Evolutionary conservation across 805 yeast genomes (phyloP), one percentile per base, ranked within the genome.

Genomic region (Kuraishia cidri): DNA sequence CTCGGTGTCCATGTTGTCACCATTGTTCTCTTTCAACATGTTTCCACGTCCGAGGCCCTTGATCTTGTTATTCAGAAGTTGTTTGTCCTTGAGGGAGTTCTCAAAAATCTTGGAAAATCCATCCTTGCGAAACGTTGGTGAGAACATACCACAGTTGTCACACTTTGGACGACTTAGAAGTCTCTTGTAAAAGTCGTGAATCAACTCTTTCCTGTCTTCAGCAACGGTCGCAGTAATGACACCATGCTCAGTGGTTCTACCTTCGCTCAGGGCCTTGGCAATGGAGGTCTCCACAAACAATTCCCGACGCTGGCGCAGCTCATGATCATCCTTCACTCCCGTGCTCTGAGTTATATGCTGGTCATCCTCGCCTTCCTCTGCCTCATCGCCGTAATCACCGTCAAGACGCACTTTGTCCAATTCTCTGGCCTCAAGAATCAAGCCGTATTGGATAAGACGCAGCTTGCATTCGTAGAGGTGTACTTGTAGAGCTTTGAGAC

Each of bases 141-240:
- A 86, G 56, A 67, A 84, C 95, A 88, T 84, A 28, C 87, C 85
- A 71, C 99, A 92, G 59, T 88, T 87, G 48, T 85, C 95, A 72
- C 99, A 92, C 57, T 79, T 83, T 35, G 87, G 79, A 57, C 96
- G 75, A 30, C 81, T 57, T 41, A 84, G 60, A 31, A 88, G 57
- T 46, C 72, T 72, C 46, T 72, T 74, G 64, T 87, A 84, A 47
- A 88, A 80, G 23, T 79, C 86, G 37, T 76, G 79, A 42, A 86
- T 66, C 29, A 67, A 45, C 8, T 52, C 54, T 54, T 90, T 87
- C 60, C 99, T 77, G 58, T 85, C 95, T 47, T 87, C 95, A 19
- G 73, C 73, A 24, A 88, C 83, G 14, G 90, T 72, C 6, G 95
- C 90, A 16, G 97, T 85, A 42, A 75, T 69, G 25, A 79, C 65